Evolutionary conservation across 2,329 filamentous ascomycete genomes (phyloP).

Genomic region (Cercospora zeina): DNA sequence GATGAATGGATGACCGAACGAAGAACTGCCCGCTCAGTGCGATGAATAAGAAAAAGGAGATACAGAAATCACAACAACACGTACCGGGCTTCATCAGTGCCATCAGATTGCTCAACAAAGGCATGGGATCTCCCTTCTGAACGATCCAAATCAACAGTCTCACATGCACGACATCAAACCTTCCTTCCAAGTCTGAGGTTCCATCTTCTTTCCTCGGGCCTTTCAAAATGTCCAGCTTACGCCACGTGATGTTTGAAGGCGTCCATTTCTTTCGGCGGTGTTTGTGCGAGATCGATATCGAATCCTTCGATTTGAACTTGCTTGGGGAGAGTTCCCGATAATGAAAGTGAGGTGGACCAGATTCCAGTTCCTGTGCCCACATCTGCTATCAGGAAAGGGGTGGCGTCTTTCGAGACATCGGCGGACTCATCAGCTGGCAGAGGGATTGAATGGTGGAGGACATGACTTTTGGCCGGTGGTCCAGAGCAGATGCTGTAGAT

Average conservation of each 20-base stretch:
- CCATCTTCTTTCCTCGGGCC: conserved; percentile 13
- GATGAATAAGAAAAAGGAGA: not conserved
- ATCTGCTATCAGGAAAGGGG: conserved; percentile 24
- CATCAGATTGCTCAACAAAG: conserved; percentile 27
- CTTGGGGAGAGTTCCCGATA: not conserved
- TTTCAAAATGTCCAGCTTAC: conserved; percentile 22
- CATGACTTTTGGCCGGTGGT: conserved; percentile 33
- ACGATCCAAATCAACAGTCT: conserved; percentile 29
- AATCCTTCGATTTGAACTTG: conserved; percentile 29
- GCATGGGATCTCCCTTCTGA: conserved; percentile 27
- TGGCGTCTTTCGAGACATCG: not conserved
- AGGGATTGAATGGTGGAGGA: conserved; percentile 36
- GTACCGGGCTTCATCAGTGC: conserved; percentile 26
- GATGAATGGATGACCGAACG: not conserved
- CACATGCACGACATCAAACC: conserved; percentile 32
- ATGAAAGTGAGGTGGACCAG: conserved; percentile 22
- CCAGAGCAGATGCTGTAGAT: conserved; percentile 40
- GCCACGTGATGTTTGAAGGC: conserved; percentile 27
- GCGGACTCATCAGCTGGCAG: conserved; percentile 2
- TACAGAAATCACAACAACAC: not conserved
- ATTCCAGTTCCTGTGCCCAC: conserved; percentile 30
- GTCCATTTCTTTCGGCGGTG: conserved; percentile 25
- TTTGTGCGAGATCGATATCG: conserved; percentile 30
- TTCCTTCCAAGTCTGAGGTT: conserved; percentile 11
- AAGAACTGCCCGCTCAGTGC: not conserved